Evolutionary conservation across 1,284 basidiomycete genomes (phyloP).

Genomic region (Heterobasidion annosum): DNA sequence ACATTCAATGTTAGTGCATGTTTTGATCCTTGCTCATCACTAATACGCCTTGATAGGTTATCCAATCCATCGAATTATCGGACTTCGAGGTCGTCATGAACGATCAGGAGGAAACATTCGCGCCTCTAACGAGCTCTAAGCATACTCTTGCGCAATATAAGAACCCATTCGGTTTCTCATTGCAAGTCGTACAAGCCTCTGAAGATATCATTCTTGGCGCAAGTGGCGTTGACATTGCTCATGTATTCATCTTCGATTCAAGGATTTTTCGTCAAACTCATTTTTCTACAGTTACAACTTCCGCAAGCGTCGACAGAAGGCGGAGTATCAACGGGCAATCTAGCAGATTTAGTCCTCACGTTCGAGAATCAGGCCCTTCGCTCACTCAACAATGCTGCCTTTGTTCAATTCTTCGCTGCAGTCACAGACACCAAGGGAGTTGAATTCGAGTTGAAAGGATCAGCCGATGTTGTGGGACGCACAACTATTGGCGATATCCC

Average conservation of each 20-base stretch:
- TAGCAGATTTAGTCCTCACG: constrained; percentile 45
- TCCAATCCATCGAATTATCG: constrained; percentile 55
- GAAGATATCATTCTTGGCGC: constrained; percentile 46
- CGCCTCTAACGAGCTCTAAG: constrained; percentile 51
- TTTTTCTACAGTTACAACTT: constrained; percentile 37
- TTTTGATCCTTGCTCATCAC: not conserved
- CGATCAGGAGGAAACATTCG: constrained; percentile 42
- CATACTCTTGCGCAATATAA: constrained; percentile 57
- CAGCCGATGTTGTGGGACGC: constrained; percentile 51
- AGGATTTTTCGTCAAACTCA: not conserved
- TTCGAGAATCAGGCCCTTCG: constrained; percentile 51
- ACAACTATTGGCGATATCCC: constrained; percentile 64
- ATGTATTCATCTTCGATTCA: constrained; percentile 23
- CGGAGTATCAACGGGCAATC: constrained; percentile 62
- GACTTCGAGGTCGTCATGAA: constrained; percentile 53
- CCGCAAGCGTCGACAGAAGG: constrained; percentile 42
- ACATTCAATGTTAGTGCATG: constrained; percentile 34
- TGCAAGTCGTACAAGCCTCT: constrained; percentile 53
- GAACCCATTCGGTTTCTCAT: constrained; percentile 73
- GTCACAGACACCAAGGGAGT: constrained; percentile 44
- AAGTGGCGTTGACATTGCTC: constrained; percentile 44
- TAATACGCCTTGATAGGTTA: constrained; percentile 31
- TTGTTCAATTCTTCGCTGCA: constrained; percentile 47
- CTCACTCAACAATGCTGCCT: constrained; percentile 46
- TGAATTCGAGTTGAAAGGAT: constrained; percentile 45